Base-by-base conservation (phyloP, 148 eudicot species). In the Rhododendron mucronatum region DNA sequence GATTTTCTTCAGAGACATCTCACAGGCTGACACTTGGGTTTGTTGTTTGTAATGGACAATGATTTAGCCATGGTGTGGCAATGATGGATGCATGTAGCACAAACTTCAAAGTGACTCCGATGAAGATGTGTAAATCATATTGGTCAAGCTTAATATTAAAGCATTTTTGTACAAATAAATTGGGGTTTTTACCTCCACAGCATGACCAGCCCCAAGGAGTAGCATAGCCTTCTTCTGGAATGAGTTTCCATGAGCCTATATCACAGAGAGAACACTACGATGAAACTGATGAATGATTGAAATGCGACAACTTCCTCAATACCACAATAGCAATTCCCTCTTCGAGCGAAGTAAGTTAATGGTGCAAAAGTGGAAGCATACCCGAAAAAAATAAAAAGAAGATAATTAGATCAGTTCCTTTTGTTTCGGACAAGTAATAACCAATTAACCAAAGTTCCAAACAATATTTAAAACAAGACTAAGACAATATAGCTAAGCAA, bases 191-290 rank as follows among this genome's bases (percentile, higher is more conserved):
- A 97, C 99, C 98, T 95, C 98, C 23, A 86, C 83, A 84, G 91
- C 88, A 86, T 93, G 92, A 74, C 95, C 93, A 59, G 89, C 85
- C 53, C 99, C 99, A 89, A 97, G 95, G 79, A 97, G 88, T 84
- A 93, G 88, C 96, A 94, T 87, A 86, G 92, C 93, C 91, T 97
- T 97, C 95, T 97, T 97, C 83, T 94, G 99, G 90, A 97, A 97
- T 44, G 99, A 95, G 89, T 97, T 94, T 75, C 99, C 99, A 75
- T 93, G 95, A 82, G 89, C 98, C 99, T 97, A 91, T 48, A 83
- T 67, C 67, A 53, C 88, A 85, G 55, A 73, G 82, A 61, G 61
- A 41, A 23, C 18, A 67, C 44, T 84, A 67, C 13, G 26, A 80
- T 80, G 48, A 30, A 53, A 69, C n/a, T 57, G 26, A 85, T 78